Evolutionary conservation across 495 filamentous ascomycete species (phyloP), one percentile per base, ranked within the genome.

Genomic region (Penicillium simplicissimum): DNA sequence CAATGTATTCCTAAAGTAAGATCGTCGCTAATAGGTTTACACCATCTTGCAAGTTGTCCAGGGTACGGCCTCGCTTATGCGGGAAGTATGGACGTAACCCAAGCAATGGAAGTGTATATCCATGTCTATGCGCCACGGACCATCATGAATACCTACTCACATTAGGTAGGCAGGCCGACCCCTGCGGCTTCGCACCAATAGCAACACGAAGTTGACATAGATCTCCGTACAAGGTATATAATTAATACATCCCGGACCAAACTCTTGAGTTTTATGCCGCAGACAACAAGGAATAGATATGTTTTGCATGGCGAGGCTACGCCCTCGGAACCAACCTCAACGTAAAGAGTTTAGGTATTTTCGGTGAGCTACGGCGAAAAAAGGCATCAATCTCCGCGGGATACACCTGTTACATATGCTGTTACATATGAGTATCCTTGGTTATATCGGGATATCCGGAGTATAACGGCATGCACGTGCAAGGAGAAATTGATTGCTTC

Each of bases 61-160:
- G 25, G 48, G 21, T 52, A 25, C n/a, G 3, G 35, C 9, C 51
- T 35, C 51, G 51, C 51, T 53, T 53, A 53, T 53, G 51, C 51
- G 40, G 42, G n/a, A 31, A 21, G 40, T 25, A 48, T n/a, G n/a
- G n/a, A n/a, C 17, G 37, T 42, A 58, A 48, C 35, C 48, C 37
- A 43, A 42, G 36, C 17, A 31, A 55, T 36, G 33, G 52, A 55
- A 17, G 45, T 40, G 45, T 38, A 45, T 47, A 61, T 51, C 53
- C 25, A n/a, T 42, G 23, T 49, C 35, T 33, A 33, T 17, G 37
- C 45, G 49, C n/a, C 31, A 19, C 40, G 52, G 2, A n/a, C 14
- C 11, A 8, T 49, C 21, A 23, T 49, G 21, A 25, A 49, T 49
- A 28, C 25, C 8, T 49, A 28, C 14, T 1, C 45, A 2, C 13